Evolutionary conservation across 2,329 filamentous ascomycete species (phyloP).

Genomic region (Pseudogymnoascus sp.): DNA sequence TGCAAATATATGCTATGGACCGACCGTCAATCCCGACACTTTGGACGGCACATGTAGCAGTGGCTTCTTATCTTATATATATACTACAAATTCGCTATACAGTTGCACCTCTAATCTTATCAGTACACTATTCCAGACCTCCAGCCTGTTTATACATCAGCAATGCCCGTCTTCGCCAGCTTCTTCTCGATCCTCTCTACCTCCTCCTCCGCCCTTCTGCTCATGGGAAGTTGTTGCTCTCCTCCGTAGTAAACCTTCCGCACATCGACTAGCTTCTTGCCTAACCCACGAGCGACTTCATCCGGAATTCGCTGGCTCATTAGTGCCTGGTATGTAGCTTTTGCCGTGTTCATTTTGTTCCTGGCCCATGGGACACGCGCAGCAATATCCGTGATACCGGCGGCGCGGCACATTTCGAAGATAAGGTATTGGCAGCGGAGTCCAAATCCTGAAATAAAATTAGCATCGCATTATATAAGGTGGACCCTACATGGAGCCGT

Average conservation of each 20-base stretch:
- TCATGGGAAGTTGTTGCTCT: not conserved
- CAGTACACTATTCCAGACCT: not conserved
- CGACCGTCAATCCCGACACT: no score
- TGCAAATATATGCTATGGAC: no score
- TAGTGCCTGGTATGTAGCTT: conserved; percentile 78
- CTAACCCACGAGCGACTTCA: conserved; percentile 77
- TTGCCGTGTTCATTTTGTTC: conserved; percentile 97
- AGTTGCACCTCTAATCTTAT: conserved; percentile 1
- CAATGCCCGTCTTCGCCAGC: not conserved
- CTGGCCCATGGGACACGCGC: conserved; percentile 75
- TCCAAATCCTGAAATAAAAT: conserved; percentile 66
- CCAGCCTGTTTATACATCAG: not conserved
- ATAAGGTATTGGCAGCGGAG: conserved; percentile 85
- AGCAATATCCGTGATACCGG: conserved; percentile 79
- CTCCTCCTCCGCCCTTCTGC: not conserved
- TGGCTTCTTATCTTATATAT: conserved; percentile 8
- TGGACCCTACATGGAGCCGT: not conserved
- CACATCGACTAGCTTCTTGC: conserved; percentile 93
- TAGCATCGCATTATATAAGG: not conserved
- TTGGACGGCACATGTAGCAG: no score
- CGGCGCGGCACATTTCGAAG: conserved; percentile 85
- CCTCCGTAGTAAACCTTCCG: conserved; percentile 96
- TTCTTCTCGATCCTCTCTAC: no score
- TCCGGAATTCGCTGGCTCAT: conserved; percentile 79
- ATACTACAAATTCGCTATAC: conserved; percentile 10